Evolutionary conservation across 768 basidiomycete genomes (phyloP), one percentile per base, ranked within the genome.

Genomic region (Lactifluus volemus): DNA sequence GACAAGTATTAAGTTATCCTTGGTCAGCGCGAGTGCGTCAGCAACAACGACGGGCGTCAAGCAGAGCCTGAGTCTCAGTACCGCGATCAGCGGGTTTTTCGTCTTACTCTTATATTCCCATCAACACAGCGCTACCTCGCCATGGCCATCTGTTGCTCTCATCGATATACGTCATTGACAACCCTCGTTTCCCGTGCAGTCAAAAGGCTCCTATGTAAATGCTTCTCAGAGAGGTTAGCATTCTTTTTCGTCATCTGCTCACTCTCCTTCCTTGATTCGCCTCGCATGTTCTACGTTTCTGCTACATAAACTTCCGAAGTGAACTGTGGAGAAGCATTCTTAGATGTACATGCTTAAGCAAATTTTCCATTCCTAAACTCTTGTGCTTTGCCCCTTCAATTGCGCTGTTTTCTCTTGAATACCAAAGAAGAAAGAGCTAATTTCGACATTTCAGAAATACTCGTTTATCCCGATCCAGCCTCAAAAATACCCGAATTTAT

Each of bases 121-220:
- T n/a, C 45, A 48, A 51, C 51, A 51, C 52, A 39, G 25, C 58
- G 29, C 48, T 30, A 14, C 29, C 44, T 38, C 44, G n/a, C 41
- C 21, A 53, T 59, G 51, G 12, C 52, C 52, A 19, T 53, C 45
- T 45, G 15, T 53, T 47, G 25, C 58, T 49, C 58, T 47, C 52
- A 53, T 34, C 25, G 34, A 59, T 49, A 41, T 41, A 50, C 39
- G 0, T 49, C 52, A 10, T 19, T 59, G 44, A 53, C 38, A 53
- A 47, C 39, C 51, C 45, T 51, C 30, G 25, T 49, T 25, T 47
- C 52, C 36, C 36, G 58, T n/a, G 36, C 19, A n/a, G 34, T 59
- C 17, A 53, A 59, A 50, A 53, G 53, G 8, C 25, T 59, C 17
- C 29, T 53, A 25, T 34, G 44, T 25, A 59, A 48, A 39, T 34